Percentiles rank a stretch among this genome's conserved stretches.
These are phyloP conservation scores for Suillus clintonianus DNA, from an alignment of 768 basidiomycete species.

Conservation along the genomic window DNA sequence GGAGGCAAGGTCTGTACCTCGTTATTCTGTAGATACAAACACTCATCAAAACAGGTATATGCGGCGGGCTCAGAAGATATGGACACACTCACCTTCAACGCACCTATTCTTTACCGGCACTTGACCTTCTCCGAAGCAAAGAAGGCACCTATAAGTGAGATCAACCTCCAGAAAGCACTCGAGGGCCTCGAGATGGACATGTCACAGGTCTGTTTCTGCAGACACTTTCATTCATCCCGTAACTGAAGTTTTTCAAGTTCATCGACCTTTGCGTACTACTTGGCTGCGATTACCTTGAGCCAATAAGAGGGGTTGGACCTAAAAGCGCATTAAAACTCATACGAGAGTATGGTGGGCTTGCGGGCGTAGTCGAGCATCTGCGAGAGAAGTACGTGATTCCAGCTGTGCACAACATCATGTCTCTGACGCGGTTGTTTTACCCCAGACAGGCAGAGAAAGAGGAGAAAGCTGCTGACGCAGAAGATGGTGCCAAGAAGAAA, in stretches of 20 bases:
- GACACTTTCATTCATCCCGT: not conserved
- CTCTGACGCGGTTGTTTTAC: not conserved
- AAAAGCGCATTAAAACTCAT: constrained; percentile 94
- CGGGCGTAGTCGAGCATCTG: constrained; percentile 73
- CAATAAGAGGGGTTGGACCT: constrained; percentile 95
- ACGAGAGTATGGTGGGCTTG: constrained; percentile 75
- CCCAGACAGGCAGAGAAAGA: constrained; percentile 41
- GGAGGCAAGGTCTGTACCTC: constrained; percentile 73
- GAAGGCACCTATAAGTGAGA: constrained; percentile 94
- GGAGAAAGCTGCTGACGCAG: constrained; percentile 42
- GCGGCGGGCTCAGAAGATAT: constrained; percentile 99
- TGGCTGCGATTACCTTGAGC: constrained; percentile 98
- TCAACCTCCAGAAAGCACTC: constrained; percentile 77
- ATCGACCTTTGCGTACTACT: constrained; percentile 95
- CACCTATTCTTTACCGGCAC: constrained; percentile 91
- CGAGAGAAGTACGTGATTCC: constrained; percentile 62
- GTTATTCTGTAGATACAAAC: not conserved
- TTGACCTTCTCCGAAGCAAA: constrained; percentile 98
- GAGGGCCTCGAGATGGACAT: constrained; percentile 92
- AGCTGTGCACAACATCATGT: not conserved
- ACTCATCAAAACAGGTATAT: constrained; percentile 63
- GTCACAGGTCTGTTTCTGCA: constrained; percentile 62
- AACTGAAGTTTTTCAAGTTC: constrained; percentile 54
- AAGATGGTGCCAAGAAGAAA: constrained; percentile 46
- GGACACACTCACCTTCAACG: constrained; percentile 96